phyloP scores from a whole-genome alignment of 352 stramenopile genomes.

The Phytopythium helicoides region DNA sequence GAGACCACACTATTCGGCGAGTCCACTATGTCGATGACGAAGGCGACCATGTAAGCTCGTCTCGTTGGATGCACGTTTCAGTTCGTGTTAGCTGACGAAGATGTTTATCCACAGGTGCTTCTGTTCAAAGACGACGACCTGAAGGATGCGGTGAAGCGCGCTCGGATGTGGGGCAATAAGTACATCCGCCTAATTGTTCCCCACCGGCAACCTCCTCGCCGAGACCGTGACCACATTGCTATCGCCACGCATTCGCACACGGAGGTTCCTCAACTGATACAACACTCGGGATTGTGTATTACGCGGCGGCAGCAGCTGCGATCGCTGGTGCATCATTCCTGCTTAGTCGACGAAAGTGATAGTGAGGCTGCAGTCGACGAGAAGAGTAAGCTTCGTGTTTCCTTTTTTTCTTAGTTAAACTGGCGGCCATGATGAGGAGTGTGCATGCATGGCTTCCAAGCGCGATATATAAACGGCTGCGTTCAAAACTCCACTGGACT shows the following conservation, averaged over 20 bases:
- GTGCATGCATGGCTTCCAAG: no score
- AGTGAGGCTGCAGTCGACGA: background rate
- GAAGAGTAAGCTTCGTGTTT: background rate
- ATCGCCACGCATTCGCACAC: constrained; percentile 41
- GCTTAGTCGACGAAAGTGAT: constrained; percentile 65
- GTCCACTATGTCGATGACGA: constrained; percentile 85
- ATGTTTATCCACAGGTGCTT: constrained; percentile 39
- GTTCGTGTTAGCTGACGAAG: background rate
- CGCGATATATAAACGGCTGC: no score
- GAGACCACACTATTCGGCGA: constrained; percentile 70
- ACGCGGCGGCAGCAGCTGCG: constrained; percentile 67
- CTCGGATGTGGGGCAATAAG: constrained; percentile 80
- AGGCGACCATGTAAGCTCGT: constrained; percentile 58
- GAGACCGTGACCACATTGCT: constrained; percentile 10
- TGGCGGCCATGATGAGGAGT: no score
- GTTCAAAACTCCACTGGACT: no score
- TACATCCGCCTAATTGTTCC: constrained; percentile 76
- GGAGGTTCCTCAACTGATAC: constrained; percentile 30
- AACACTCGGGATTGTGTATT: constrained; percentile 73
- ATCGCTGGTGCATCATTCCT: constrained; percentile 81
- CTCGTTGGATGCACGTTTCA: background rate
- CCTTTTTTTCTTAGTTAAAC: background rate
- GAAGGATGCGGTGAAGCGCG: constrained; percentile 74
- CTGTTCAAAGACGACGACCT: constrained; percentile 80
- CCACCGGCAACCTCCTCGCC: constrained; percentile 30